Evolutionary conservation across 805 yeast species (phyloP).

Genomic region (Ogataea populi-albae): DNA sequence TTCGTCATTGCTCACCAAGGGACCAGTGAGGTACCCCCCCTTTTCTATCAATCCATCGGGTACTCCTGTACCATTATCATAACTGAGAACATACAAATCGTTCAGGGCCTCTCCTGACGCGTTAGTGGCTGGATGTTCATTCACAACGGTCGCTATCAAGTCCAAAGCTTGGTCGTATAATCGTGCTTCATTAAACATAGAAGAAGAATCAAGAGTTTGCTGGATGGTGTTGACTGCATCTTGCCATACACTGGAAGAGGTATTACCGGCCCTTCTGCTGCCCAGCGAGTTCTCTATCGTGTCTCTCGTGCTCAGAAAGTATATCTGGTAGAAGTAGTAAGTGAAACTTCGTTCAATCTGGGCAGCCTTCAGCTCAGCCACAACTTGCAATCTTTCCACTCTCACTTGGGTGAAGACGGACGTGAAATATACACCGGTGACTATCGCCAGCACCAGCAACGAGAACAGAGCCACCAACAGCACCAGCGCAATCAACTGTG

Average conservation of each 20-base stretch:
- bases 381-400: conserved; percentile 69
- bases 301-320: conserved; percentile 61
- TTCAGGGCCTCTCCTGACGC: conserved; percentile 41
- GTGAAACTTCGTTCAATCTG: conserved; percentile 71
- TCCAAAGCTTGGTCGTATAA: conserved; percentile 61
- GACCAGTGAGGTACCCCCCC: conserved; percentile 63
- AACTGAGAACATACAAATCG: conserved; percentile 32
- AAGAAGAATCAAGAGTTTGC: conserved; percentile 63
- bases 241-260: conserved; percentile 47
- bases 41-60: conserved; percentile 42
- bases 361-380: conserved; percentile 76
- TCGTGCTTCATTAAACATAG: conserved; percentile 58
- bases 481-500: conserved; percentile 71
- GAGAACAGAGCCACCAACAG: conserved; percentile 62
- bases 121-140: conserved; percentile 28
- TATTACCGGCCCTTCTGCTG: conserved; percentile 70
- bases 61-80: conserved; percentile 23
- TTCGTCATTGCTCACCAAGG: conserved; percentile 45
- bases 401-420: conserved; percentile 57
- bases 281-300: conserved; percentile 59
- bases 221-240: conserved; percentile 47
- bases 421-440: conserved; percentile 73
- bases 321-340: conserved; percentile 63
- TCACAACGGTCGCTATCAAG: conserved; percentile 43
- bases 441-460: conserved; percentile 67